phyloP scores from a whole-genome alignment of 805 yeast genomes.

The Zygosaccharomyces rouxii region DNA sequence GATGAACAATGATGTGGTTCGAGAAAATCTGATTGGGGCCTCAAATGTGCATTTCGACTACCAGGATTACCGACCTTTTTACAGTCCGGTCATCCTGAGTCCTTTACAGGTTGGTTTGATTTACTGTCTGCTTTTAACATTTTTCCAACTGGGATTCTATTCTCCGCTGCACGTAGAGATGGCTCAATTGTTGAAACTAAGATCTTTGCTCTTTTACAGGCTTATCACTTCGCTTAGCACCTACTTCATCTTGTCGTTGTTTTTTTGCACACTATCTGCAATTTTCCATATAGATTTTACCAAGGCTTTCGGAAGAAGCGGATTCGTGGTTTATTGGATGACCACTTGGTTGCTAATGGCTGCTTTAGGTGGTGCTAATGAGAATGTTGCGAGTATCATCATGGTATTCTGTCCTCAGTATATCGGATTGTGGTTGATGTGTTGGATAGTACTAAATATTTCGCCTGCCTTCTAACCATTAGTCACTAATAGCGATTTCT shows the following conservation, averaged over 20 bases:
- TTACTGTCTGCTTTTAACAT: conserved; percentile 64
- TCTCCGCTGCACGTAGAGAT: conserved; percentile 48
- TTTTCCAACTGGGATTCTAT: conserved; percentile 64
- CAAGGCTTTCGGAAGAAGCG: conserved; percentile 56
- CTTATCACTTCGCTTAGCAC: conserved; percentile 46
- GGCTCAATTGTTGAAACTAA: conserved; percentile 42
- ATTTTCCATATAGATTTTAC: conserved; percentile 65
- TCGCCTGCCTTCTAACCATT: conserved; percentile 66
- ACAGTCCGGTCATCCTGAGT: conserved; percentile 50
- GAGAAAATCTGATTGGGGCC: conserved; percentile 24
- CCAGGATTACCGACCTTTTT: conserved; percentile 48
- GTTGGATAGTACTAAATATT: conserved; percentile 65
- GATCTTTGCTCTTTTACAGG: conserved; percentile 51
- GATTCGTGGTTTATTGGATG: conserved; percentile 75
- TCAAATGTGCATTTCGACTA: conserved; percentile 36
- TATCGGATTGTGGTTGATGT: conserved; percentile 66
- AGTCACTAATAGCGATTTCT: conserved; percentile 53
- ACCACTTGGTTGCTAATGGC: conserved; percentile 61
- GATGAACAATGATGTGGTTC: conserved; percentile 11
- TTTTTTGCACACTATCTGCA: conserved; percentile 55
- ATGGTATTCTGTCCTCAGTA: conserved; percentile 56
- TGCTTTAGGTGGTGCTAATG: conserved; percentile 74
- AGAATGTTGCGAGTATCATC: conserved; percentile 52
- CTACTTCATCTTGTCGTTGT: conserved; percentile 54
- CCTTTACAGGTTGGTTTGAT: conserved; percentile 75